Evolutionary conservation across 768 basidiomycete genomes (phyloP), one percentile per base, ranked within the genome.

Genomic region (Leucosporidium creatinivorum): DNA sequence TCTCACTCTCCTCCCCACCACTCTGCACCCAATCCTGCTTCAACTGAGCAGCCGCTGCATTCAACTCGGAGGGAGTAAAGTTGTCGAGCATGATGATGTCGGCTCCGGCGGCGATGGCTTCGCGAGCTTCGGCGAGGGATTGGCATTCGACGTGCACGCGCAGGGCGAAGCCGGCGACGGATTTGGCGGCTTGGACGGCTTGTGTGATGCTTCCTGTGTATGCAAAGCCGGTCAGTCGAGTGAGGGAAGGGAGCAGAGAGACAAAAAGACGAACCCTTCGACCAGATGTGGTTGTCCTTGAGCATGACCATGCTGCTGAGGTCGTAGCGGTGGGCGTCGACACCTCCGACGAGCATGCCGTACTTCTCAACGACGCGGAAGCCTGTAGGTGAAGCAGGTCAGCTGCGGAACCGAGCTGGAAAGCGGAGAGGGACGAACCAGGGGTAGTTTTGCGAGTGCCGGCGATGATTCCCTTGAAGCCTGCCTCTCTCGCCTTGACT

Each of bases 251-350:
- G 36, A n/a, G n/a, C n/a, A n/a, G 50, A 5, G 13, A 9, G n/a
- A 26, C 23, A 21, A 2, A 12, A 58, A n/a, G 30, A 62, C 82
- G 68, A 75, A 87, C 93, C 93, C 52, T 87, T 89, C 4, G 93
- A 94, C 93, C 93, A 97, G 76, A 98, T 90, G 77, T 99, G 96
- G 77, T 99, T 99, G 75, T 99, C 96, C 79, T 98, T 98, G 75
- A 99, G 85, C 96, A 99, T 99, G 76, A 99, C 93, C 96, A 99
- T 98, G 77, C 89, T 90, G 33, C 90, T 93, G n/a, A 98, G 83
- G 78, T 98, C 93, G 73, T 96, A 88, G 28, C 96, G 85, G 80
- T 99, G 96, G 13, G 90, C 81, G 77, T 99, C 94, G 74, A 97
- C 88, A 9, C 96, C 96, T 23, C 96, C 96, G 19, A 98, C 91